Evolutionary conservation across 805 yeast genomes (phyloP), one percentile per base, ranked within the genome.

Genomic region (Grigorovia transvaalensis): DNA sequence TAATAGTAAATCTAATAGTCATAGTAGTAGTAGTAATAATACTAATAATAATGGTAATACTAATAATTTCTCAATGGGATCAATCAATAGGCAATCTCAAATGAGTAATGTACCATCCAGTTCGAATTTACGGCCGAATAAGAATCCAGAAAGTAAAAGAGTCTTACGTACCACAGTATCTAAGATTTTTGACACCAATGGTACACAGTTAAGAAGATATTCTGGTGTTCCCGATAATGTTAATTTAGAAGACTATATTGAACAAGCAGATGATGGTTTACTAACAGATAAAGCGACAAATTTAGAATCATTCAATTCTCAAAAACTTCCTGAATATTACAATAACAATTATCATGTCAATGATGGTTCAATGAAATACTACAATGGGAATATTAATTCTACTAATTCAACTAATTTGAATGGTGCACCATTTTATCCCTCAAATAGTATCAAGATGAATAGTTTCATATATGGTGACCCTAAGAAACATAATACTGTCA

Each of bases 191-290:
- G 91, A 85, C 59, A 77, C 80, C 12, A 83, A 80, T 57, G 89
- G 88, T 1, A 79, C 84, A 0, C 85, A 82, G 47, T 80, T 88
- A 6, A 73, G 90, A 60, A 70, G 89, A 38, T 84, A 85, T 59
- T 82, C 89, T 19, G 86, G 85, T 19, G 77, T 81, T 2, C 85
- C 85, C 0, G 84, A 81, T 59, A 81, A 81, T 61, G 74, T 73
- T 13, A 71, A 73, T 55, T 60, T 69, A 33, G 77, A 72, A 51
- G 76, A 72, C 52, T 70, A 69, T 51, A 69, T 72, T 44, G 76
- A 72, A 50, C 73, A 68, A 48, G 68, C 71, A 44, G 76, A 74
- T 48, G 76, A 71, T 17, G 44, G 30, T 29, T 15, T 17, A 12
- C 6, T 27, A 4, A 44, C 9, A 17, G 50, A 50, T 18, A 46